Percentiles rank a stretch among this genome's conserved stretches.
Evolutionary conservation across 75 land plant species (phyloP).

Genomic region (Pseudotsuga menziesii): DNA sequence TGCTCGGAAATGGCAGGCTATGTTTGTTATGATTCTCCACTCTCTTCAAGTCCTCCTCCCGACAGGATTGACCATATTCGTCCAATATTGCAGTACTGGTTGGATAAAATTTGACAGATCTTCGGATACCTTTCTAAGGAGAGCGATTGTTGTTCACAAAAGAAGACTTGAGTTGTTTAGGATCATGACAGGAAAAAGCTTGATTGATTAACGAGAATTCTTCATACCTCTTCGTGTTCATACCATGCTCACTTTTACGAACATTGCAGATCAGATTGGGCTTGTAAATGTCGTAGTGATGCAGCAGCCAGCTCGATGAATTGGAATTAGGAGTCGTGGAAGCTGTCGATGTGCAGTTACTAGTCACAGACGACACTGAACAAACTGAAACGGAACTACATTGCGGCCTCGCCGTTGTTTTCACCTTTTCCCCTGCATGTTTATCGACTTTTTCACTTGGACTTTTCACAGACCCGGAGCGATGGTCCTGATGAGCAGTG

Average conservation of each 20-base stretch:
- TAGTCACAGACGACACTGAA: too few species aligned
- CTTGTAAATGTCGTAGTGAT: too few species aligned
- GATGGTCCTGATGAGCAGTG: slow-evolving; percentile 5
- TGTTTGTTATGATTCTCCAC: not conserved
- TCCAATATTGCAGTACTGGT: too few species aligned
- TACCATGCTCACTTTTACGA: not conserved
- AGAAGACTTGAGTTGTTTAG: too few species aligned
- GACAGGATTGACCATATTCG: not conserved
- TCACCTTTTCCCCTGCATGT: not conserved
- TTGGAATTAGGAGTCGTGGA: too few species aligned
- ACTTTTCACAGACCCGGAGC: slow-evolving; percentile 23
- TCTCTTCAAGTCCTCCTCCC: not conserved
- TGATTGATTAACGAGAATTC: too few species aligned
- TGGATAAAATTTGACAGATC: not conserved
- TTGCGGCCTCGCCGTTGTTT: slow-evolving; percentile 11
- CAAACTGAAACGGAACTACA: too few species aligned
- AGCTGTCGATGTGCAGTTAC: too few species aligned
- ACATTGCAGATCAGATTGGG: too few species aligned
- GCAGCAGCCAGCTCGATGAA: too few species aligned
- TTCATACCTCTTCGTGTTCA: not conserved
- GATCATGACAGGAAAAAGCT: too few species aligned
- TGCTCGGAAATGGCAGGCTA: not conserved
- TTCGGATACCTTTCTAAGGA: not conserved
- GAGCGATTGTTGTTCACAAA: too few species aligned
- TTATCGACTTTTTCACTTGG: not conserved